phyloP scores from a whole-genome alignment of 495 filamentous ascomycete genomes.

The Hypoxylon fuscum region DNA sequence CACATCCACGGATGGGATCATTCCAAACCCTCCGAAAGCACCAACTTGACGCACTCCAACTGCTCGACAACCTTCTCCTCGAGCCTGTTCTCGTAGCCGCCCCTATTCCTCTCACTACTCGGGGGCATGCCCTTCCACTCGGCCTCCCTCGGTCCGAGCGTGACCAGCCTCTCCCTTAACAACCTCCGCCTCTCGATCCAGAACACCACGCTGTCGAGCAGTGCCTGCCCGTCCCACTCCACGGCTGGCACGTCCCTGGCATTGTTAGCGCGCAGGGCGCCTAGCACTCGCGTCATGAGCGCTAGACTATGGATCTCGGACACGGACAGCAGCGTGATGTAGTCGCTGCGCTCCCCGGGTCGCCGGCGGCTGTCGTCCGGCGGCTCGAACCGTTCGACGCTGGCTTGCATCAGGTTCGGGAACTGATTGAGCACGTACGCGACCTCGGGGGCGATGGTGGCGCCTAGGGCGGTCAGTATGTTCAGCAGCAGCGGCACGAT shows the following conservation, averaged over 20 bases:
- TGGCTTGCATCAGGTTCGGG: constrained; percentile 72
- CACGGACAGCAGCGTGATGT: constrained; percentile 73
- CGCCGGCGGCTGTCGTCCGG: constrained; percentile 58
- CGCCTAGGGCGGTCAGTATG: constrained; percentile 80
- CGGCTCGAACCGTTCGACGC: constrained; percentile 67
- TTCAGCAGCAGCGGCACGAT: constrained; percentile 92
- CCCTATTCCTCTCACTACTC: constrained; percentile 40
- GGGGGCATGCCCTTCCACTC: constrained; percentile 66
- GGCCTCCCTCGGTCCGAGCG: constrained; percentile 75
- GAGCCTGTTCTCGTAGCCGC: constrained; percentile 64
- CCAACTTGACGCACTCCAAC: constrained; percentile 63
- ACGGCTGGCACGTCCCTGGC: constrained; percentile 71
- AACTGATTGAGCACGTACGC: constrained; percentile 87
- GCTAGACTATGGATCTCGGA: constrained; percentile 81
- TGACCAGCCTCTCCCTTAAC: constrained; percentile 73
- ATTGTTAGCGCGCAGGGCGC: constrained; percentile 66
- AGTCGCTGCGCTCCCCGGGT: constrained; percentile 47
- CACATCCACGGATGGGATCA: too few relatives aligned
- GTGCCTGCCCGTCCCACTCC: constrained; percentile 72
- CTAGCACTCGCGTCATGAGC: constrained; percentile 73
- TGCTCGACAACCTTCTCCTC: constrained; percentile 78
- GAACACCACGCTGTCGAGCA: constrained; percentile 82
- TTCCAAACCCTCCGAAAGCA: constrained; percentile 54
- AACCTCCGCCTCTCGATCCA: constrained; percentile 69
- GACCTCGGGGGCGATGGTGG: constrained; percentile 81